Evolutionary conservation across 805 yeast species (phyloP), one percentile per base, ranked within the genome.

Genomic region (Pichia nakasei): DNA sequence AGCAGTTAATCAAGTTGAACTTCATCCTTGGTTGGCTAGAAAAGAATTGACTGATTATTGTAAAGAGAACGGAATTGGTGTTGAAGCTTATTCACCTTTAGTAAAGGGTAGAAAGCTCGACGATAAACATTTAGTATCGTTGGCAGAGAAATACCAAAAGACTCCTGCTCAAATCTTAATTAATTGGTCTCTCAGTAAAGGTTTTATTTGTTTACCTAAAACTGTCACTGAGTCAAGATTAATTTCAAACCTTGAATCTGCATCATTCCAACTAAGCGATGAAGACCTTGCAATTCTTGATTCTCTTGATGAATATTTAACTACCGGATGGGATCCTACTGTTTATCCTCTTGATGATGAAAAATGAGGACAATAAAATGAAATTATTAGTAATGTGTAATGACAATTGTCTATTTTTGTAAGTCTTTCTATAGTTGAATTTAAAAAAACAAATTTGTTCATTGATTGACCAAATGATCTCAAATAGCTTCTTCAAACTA

Each of bases 181-280:
- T 39, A 71, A 77, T 51, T 83, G 89, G 89, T 74, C 83, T 1
- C 65, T 74, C 41, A 70, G 72, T 49, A 76, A 78, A 53, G 87
- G 86, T 2, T 75, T 70, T 49, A 66, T 82, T 38, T 35, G 46
- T 2, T 44, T 58, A 26, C 59, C 60, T 52, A 68, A 57, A 64
- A 65, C 59, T 57, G 43, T 43, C 12, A 47, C 40, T 5, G 41
- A 37, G 17, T 27, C 38, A 4, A 63, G 80, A 49, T 54, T 73
- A 44, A 51, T 55, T 34, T 52, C 63, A 18, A 75, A 76, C 52
- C 56, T 72, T 35, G 58, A 62, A 39, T 58, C 64, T 15, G 65
- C 63, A 33, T 66, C 64, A 44, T 59, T 70, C 33, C 66, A 67
- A 48, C 58, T 72, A 53, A 63, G 64, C 38, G 52, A 55, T 7